phyloP scores from a whole-genome alignment of 805 yeast species.

The Starmerella vitae region DNA sequence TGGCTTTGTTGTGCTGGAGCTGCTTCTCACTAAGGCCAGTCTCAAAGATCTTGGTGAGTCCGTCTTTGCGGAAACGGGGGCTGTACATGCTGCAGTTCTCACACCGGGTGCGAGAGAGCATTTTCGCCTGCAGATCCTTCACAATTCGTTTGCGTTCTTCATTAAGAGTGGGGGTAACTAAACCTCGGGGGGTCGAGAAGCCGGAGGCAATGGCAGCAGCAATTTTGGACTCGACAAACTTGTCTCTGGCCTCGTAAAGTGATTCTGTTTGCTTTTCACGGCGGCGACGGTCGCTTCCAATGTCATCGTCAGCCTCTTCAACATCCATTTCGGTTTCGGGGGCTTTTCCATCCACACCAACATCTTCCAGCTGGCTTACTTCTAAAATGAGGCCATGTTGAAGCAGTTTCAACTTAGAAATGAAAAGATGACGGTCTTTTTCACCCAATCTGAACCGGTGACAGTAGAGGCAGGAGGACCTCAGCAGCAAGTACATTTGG shows the following conservation, averaged over 20 bases:
- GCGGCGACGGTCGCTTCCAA: constrained; percentile 32
- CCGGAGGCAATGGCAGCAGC: constrained; percentile 66
- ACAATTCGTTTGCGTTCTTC: constrained; percentile 70
- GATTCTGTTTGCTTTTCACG: constrained; percentile 28
- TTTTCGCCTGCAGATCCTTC: constrained; percentile 59
- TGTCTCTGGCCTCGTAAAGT: constrained; percentile 46
- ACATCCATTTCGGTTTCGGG: constrained; percentile 22
- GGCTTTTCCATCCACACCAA: constrained; percentile 28
- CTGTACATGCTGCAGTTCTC: constrained; percentile 94
- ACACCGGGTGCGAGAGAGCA: constrained; percentile 72
- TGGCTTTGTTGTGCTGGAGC: constrained; percentile 57
- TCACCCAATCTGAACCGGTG: constrained; percentile 64
- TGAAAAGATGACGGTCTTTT: constrained; percentile 57
- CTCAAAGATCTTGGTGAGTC: constrained; percentile 84
- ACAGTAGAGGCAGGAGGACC: constrained; percentile 82
- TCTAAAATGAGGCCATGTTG: constrained; percentile 84
- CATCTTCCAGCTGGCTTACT: constrained; percentile 54
- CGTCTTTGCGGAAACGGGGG: constrained; percentile 90
- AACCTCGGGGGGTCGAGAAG: constrained; percentile 50
- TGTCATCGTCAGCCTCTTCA: constrained; percentile 22
- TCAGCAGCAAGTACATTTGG: constrained; percentile 71
- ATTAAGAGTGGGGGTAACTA: constrained; percentile 67
- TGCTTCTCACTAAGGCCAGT: constrained; percentile 74
- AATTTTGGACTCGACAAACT: constrained; percentile 58
- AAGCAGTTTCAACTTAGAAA: constrained; percentile 64